These are phyloP conservation scores for Penicillium canescens DNA, from an alignment of 495 filamentous ascomycete genomes.

Conservation along the genomic window DNA sequence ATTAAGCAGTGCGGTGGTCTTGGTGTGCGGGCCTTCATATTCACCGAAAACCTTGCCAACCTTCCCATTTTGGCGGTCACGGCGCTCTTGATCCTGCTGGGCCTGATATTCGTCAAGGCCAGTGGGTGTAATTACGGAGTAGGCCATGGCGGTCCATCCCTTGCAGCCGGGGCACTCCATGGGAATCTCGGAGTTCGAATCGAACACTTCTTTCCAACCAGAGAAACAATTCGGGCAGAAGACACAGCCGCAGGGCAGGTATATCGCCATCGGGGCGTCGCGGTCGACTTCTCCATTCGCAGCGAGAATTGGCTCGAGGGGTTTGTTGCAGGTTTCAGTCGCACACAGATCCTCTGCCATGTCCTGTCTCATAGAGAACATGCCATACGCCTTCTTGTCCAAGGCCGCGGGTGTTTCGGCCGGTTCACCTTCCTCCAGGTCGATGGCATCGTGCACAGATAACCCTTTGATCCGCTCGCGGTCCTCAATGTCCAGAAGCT, in stretches of 20 bases:
- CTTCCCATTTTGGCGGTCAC: constrained; percentile 37
- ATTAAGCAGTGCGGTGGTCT: constrained; percentile 76
- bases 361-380: constrained; percentile 71
- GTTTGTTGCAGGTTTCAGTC: constrained; percentile 53
- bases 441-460: constrained; percentile 78
- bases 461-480: constrained; percentile 75
- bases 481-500: constrained; percentile 81
- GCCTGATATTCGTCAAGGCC: constrained; percentile 58
- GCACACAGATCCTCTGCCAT: too few species aligned
- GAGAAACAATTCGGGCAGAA: constrained; percentile 74
- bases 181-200: constrained; percentile 14
- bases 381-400: constrained; percentile 74
- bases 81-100: constrained; percentile 35
- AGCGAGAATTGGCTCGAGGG: constrained; percentile 47
- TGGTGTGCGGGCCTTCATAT: constrained; percentile 87
- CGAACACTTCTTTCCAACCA: constrained; percentile 29
- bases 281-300: constrained; percentile 53
- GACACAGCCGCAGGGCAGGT: constrained; percentile 82
- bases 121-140: constrained; percentile 65
- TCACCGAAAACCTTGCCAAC: constrained; percentile 61
- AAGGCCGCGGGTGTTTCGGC: constrained; percentile 55
- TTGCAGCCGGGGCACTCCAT: constrained; percentile 68
- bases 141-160: constrained; percentile 53
- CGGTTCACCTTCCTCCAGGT: constrained; percentile 73
- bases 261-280: constrained; percentile 67